Evolutionary conservation across 2,329 filamentous ascomycete genomes (phyloP).

Genomic region (Aspergillus terreus): DNA sequence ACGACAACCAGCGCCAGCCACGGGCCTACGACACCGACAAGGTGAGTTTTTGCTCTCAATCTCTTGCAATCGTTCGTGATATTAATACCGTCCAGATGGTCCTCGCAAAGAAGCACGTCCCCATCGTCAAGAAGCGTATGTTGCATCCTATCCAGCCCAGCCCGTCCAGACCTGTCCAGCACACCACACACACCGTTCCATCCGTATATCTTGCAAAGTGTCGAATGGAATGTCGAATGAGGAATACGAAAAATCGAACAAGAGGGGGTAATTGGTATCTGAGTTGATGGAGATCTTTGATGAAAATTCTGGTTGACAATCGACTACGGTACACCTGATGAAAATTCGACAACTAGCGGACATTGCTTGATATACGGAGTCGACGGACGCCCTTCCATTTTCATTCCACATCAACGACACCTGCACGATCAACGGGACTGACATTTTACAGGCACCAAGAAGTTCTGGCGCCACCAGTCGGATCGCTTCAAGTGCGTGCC

Average conservation of each 20-base stretch:
- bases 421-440: not conserved
- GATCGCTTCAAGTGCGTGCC: constrained; percentile 93
- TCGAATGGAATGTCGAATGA: no score
- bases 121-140: constrained; percentile 99
- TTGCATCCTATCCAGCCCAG: constrained; percentile 30
- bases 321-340: constrained; percentile 2
- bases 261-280: not conserved
- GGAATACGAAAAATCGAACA: not conserved
- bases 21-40: constrained; percentile 43
- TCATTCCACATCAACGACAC: no score
- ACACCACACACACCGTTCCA: not conserved
- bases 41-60: constrained; percentile 27
- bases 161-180: not conserved
- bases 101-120: constrained; percentile 98
- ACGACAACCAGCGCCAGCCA: constrained; percentile 41
- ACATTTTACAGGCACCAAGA: constrained; percentile 69
- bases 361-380: no score
- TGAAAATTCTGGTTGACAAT: not conserved
- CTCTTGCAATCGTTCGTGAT: constrained; percentile 2
- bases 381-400: no score
- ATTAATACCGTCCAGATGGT: constrained; percentile 64
- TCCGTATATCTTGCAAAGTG: not conserved
- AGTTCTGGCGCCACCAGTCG: constrained; percentile 96
- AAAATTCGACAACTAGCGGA: no score
- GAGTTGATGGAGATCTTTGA: not conserved